Evolutionary conservation across 2,329 filamentous ascomycete species (phyloP), one percentile per base, ranked within the genome.

Genomic region (Gliomastix tumulicola): DNA sequence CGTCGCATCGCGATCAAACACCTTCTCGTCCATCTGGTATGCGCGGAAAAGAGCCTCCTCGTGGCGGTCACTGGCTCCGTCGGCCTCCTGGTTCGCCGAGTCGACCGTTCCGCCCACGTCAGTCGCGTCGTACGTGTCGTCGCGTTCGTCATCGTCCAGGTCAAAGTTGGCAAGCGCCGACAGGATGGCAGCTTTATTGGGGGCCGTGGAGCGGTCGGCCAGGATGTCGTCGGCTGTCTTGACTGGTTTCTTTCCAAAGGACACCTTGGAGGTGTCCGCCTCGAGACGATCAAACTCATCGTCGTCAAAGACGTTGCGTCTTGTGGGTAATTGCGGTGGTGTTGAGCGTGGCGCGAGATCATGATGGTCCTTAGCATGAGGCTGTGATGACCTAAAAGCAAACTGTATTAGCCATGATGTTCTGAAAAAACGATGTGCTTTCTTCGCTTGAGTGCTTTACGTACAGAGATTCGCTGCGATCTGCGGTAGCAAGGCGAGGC

Each of bases 31-130:
- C 11, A 71, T 64, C 47, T 79, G 79, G 58, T 82, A 95, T 0
- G 80, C 74, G 19, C 71, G 73, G 69, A 86, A 95, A 0, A 98
- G 68, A 0, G 65, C 62, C 48, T 86, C 79, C 44, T 96, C 89
- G 43, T 76, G 75, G 36, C 62, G 65, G 21, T 77, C 71, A 25
- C 57, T 62, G 6, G 47, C 50, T 12, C 60, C 66, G 39, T 72
- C 66, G 2, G 61, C 61, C 40, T 74, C 69, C 35, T 77, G 74
- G 23, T 73, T 68, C n/a, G 77, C 69, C 6, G 74, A 68, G 15
- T 95, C 88, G 4, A 96, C 80, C 0, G 85, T 86, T 17, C 90
- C 89, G 23, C 92, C 92, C 3, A 97, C 88, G 52, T 97, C 92
- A 34, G 80, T 87, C 3, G 82, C 79, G 50, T 98, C 92, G 54